Base-by-base conservation (phyloP, 352 stramenopile species). In the Phytopythium litorale region DNA sequence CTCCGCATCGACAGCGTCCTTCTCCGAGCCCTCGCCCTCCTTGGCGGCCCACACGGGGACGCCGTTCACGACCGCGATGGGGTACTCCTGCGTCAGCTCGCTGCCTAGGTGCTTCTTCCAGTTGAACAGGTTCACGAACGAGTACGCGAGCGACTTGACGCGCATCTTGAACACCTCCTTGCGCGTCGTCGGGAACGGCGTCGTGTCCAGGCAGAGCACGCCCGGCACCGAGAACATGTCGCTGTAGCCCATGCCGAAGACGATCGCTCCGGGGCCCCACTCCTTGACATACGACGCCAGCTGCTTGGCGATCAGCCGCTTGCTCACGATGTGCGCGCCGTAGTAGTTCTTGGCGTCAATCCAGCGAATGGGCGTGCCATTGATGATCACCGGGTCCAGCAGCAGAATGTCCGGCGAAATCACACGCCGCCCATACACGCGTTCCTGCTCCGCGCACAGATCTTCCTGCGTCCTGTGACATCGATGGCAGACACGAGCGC, bases 311-410 rank as follows among this genome's bases (percentile, higher is more conserved):
- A 94, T 92, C 46, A 92, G 62, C 1, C 81, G 76, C 75, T 94
- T 94, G 68, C 83, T 92, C 48, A 94, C 85, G 58, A 94, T 92
- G 70, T 94, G 85, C n/a, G 85, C 83, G 37, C 85, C 85, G 64
- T 94, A 94, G 62, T 92, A 94, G 68, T 94, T 94, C 69, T 94
- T 94, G 42, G 85, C 85, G 56, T 94, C 85, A 62, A 94, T 91
- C 85, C 85, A 94, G 33, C 85, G 85, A 57, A 94, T 90, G 7
- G 85, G 85, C 30, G 84, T 87, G 50, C 84, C 85, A 69, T 94
- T 94, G 55, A 94, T 85, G 56, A 92, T 64, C 57, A 92, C 81
- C 0, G 85, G 85, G 65, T 94, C 85, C 35, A 94, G 63, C 52
- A 94, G 64, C 63, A 94, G 65, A 55, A 94, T 84, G 46, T 94